phyloP scores from a whole-genome alignment of 345 rosid genomes.

The Eucalyptus tenuipes region DNA sequence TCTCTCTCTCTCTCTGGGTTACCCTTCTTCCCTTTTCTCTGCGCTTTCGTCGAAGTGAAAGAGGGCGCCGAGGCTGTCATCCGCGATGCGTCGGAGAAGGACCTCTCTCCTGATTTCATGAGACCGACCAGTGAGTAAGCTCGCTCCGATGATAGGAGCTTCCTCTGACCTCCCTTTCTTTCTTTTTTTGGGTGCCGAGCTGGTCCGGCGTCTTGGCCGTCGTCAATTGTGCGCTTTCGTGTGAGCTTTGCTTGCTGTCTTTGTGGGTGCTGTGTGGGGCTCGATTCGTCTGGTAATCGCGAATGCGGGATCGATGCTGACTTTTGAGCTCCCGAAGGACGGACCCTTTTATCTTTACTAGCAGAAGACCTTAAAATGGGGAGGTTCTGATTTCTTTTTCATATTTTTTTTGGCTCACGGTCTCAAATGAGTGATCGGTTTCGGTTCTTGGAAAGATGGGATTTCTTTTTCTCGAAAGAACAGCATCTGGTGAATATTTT shows the following conservation, averaged over 20 bases:
- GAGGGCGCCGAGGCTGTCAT: background rate
- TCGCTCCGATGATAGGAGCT: background rate
- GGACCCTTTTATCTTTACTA: background rate
- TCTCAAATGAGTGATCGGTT: background rate
- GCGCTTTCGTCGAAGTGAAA: background rate
- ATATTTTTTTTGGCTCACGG: background rate
- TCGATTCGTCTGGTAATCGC: background rate
- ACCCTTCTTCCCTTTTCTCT: background rate
- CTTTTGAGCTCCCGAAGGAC: background rate
- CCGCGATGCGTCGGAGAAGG: background rate
- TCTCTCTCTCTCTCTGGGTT: background rate
- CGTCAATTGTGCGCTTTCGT: background rate
- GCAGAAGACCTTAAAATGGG: background rate
- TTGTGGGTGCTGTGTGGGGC: background rate
- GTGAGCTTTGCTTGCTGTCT: background rate
- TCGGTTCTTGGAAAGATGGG: background rate
- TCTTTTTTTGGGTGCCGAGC: background rate
- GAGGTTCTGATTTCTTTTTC: background rate
- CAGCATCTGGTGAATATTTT: background rate
- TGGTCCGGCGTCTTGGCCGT: background rate
- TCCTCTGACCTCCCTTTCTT: background rate
- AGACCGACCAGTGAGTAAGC: background rate
- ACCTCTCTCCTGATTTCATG: background rate
- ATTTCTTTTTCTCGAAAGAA: background rate
- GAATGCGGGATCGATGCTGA: background rate